Evolutionary conservation across 305 asterid genomes (phyloP).

Genomic region (Salvia sclarea): DNA sequence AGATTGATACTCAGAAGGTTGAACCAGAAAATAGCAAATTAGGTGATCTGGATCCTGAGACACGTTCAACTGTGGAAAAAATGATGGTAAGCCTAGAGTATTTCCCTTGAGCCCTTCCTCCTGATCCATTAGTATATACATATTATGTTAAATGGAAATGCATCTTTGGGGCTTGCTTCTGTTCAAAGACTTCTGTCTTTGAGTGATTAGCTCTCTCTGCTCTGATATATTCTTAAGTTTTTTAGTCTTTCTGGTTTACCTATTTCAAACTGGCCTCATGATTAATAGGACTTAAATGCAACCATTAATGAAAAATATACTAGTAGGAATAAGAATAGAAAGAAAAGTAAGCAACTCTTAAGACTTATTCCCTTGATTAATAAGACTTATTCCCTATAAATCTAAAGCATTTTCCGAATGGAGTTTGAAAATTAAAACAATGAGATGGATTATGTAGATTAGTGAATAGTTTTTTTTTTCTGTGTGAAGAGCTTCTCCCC

Average conservation of each 20-base stretch:
- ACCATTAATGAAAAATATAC: neutral
- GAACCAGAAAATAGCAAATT: constrained; percentile 85
- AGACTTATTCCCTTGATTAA: neutral
- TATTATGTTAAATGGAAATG: neutral
- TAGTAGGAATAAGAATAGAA: neutral
- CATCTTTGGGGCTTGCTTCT: neutral
- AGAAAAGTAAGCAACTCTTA: neutral
- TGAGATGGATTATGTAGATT: neutral
- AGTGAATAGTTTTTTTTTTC: neutral
- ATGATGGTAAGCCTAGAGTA: constrained; percentile 64
- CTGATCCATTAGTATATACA: neutral
- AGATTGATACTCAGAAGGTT: constrained; percentile 75
- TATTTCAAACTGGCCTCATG: neutral
- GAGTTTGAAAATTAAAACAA: neutral
- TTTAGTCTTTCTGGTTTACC: neutral
- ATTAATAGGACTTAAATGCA: neutral
- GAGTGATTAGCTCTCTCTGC: neutral
- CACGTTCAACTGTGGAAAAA: constrained; percentile 80
- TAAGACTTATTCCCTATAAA: neutral
- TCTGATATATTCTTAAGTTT: neutral
- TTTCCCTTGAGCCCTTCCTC: neutral
- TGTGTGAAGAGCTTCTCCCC: no score
- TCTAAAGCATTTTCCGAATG: neutral
- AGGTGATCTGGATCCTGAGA: constrained; percentile 86
- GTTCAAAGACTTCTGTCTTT: neutral